Evolutionary conservation across 2,329 filamentous ascomycete species (phyloP).

Genomic region (Exophiala aquamarina): DNA sequence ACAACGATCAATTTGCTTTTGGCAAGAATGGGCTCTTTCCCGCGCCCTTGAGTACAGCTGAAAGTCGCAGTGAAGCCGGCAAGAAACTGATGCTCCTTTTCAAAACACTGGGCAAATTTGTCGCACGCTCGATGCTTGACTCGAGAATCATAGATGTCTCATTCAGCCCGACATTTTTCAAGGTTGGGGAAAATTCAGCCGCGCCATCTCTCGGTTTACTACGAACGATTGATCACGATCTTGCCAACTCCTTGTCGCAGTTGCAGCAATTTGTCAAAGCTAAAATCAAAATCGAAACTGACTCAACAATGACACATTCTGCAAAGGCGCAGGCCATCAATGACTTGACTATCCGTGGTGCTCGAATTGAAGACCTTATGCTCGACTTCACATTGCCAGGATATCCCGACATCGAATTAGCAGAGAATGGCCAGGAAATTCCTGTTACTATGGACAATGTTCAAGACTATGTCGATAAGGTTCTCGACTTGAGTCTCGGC

Average conservation of each 20-base stretch:
- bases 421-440: conserved; percentile 70
- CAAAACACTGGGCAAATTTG: conserved; percentile 93
- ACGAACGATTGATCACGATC: conserved; percentile 80
- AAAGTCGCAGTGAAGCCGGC: conserved; percentile 72
- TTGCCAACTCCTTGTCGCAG: conserved; percentile 81
- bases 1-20: conserved; percentile 69
- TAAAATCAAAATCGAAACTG: conserved; percentile 79
- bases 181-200: conserved; percentile 71
- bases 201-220: conserved; percentile 85
- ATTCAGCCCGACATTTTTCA: conserved; percentile 97
- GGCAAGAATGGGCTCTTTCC: conserved; percentile 86
- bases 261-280: conserved; percentile 83
- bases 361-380: conserved; percentile 79
- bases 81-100: conserved; percentile 86
- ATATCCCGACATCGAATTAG: conserved; percentile 80
- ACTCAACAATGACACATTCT: conserved; percentile 62
- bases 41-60: conserved; percentile 79
- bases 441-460: conserved; percentile 88
- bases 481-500: conserved; percentile 90
- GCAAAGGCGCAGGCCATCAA: conserved; percentile 72
- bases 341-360: conserved; percentile 71
- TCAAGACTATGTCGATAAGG: conserved; percentile 80
- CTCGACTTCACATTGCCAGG: conserved; percentile 95
- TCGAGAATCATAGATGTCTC: conserved; percentile 96
- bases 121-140: conserved; percentile 96